These are phyloP conservation scores for Chenopodium quinoa DNA, from an alignment of 148 eudicot genomes.

Conservation along the genomic window DNA sequence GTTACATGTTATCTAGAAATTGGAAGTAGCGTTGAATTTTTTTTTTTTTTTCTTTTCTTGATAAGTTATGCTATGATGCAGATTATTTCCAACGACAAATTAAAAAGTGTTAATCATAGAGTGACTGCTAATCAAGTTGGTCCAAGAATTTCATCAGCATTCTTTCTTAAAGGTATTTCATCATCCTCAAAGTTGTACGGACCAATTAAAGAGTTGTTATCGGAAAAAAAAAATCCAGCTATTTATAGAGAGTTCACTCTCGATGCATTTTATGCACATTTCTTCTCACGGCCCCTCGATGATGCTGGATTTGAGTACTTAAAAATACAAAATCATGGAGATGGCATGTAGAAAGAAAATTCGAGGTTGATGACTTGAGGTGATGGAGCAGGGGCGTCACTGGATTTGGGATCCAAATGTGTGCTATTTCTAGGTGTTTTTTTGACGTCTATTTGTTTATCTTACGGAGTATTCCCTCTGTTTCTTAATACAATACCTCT, in stretches of 20 bases:
- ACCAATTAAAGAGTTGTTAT: slow-evolving; percentile 42
- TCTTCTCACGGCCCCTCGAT: slow-evolving; percentile 22
- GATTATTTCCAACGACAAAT: slow-evolving; percentile 34
- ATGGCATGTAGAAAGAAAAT: background rate
- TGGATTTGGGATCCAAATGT: too few species aligned
- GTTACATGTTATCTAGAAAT: too few species aligned
- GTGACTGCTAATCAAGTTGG: slow-evolving; percentile 33
- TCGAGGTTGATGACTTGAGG: too few species aligned
- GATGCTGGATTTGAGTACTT: slow-evolving; percentile 16
- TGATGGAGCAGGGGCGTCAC: too few species aligned
- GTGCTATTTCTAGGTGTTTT: too few species aligned
- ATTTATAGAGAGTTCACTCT: slow-evolving; percentile 26
- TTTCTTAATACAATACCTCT: too few species aligned
- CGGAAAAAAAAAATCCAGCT: slow-evolving; percentile 37
- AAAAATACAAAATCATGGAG: background rate
- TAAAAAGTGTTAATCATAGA: slow-evolving; percentile 40
- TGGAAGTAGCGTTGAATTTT: too few species aligned
- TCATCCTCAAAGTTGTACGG: slow-evolving; percentile 29
- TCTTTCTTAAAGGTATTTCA: slow-evolving; percentile 22
- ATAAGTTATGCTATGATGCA: slow-evolving; percentile 5
- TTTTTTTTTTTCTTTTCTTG: too few species aligned
- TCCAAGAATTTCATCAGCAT: slow-evolving; percentile 45
- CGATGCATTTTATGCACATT: slow-evolving; percentile 16
- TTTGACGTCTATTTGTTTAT: too few species aligned
- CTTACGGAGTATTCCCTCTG: too few species aligned